A percentile compares a stretch with the other conserved stretches of the same genome.
Conservation (phyloP, 2,329 filamentous ascomycete species). For the Botrytis paeoniae region DNA sequence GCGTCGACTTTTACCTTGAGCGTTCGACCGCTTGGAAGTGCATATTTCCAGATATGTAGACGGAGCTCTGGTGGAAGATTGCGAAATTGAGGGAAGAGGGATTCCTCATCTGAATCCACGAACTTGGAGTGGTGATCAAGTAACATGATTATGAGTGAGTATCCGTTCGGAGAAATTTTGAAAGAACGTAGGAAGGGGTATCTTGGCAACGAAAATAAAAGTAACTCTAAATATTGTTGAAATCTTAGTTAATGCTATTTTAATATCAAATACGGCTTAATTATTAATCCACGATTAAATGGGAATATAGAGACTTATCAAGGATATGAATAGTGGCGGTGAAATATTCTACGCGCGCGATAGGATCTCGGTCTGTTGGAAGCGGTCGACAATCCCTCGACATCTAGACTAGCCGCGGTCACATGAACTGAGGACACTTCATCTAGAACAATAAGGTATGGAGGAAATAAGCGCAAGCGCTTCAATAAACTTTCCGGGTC, state of each 20-base stretch:
- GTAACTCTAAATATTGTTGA: not conserved
- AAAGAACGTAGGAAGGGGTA: not conserved
- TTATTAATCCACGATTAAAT: not conserved
- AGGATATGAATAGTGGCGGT: not conserved
- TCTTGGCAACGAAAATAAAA: not conserved
- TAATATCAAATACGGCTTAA: not conserved
- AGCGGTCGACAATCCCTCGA: not conserved
- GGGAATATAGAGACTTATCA: not conserved
- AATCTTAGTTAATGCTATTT: not conserved
- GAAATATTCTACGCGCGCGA: not conserved
- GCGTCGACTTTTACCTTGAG: conserved; percentile 4
- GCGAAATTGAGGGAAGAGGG: not conserved
- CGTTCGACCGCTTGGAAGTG: conserved; percentile 1
- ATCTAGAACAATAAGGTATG: not conserved
- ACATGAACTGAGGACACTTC: not conserved
- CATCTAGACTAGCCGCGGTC: not conserved
- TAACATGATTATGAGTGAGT: not conserved
- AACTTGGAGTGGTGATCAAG: not conserved
- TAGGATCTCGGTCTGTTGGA: not conserved
- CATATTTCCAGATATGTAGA: not conserved
- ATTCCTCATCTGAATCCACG: not conserved
- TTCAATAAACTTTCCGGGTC: not conserved
- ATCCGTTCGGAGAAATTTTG: not conserved
- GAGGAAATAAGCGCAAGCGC: not conserved
- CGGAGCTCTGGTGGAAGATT: conserved; percentile 6